phyloP scores from a whole-genome alignment of 2,329 filamentous ascomycete genomes.

The Corynespora cassiicola region DNA sequence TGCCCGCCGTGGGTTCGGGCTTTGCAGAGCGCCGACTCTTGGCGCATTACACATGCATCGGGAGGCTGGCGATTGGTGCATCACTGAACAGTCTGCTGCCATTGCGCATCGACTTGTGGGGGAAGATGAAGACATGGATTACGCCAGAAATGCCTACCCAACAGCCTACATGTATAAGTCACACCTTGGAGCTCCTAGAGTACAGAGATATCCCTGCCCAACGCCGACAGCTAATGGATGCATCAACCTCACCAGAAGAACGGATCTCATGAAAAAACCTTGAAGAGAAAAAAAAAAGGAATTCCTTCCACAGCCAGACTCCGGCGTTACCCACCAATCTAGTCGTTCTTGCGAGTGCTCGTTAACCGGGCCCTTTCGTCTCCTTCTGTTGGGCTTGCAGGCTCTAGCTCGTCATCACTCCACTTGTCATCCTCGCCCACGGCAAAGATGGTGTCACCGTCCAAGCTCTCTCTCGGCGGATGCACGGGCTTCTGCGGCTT shows the following conservation, averaged over 20 bases:
- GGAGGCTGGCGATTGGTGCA: too few species aligned
- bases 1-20: too few species aligned
- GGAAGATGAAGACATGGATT: neutral
- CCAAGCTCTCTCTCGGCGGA: conserved; percentile 67
- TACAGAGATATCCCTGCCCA: conserved; percentile 3
- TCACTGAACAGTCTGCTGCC: too few species aligned
- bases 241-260: conserved; percentile 6
- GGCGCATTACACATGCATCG: too few species aligned
- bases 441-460: conserved; percentile 95
- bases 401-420: conserved; percentile 70
- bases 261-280: too few species aligned
- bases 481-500: conserved; percentile 55
- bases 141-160: conserved; percentile 9
- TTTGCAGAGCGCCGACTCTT: too few species aligned
- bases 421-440: conserved; percentile 88
- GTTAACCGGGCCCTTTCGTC: conserved; percentile 42
- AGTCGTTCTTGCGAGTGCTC: conserved; percentile 40
- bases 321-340: too few species aligned
- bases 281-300: too few species aligned
- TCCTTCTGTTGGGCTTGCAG: conserved; percentile 56
- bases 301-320: too few species aligned
- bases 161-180: neutral
- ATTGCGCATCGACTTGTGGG: too few species aligned
- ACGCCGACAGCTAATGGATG: conserved; percentile 4
- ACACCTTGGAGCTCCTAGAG: conserved; percentile 3